Percentiles rank a stretch among this genome's conserved stretches.
Evolutionary conservation across 108 stramenopile genomes (phyloP).

Genomic region (Epipyxis sp.): DNA sequence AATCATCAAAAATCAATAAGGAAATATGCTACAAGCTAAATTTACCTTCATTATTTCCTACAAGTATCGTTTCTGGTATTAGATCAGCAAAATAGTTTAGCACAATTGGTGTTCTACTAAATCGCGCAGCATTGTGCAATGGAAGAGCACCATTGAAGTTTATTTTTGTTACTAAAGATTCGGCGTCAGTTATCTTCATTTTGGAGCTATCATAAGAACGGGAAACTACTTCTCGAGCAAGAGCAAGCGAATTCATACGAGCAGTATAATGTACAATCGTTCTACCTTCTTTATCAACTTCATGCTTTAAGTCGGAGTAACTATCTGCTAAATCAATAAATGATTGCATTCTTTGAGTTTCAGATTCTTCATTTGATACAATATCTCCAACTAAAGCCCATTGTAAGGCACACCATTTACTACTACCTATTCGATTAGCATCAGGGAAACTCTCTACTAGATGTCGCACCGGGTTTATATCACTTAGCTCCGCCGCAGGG

Average conservation of each 20-base stretch:
- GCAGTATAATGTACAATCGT: conserved; percentile 4
- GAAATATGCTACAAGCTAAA: no score
- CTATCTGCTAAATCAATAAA: neutral
- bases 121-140: conserved; percentile 1
- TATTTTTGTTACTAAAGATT: neutral
- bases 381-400: conserved; percentile 11
- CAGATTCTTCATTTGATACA: neutral
- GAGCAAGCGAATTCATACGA: neutral
- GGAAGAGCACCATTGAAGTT: conserved; percentile 19
- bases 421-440: neutral
- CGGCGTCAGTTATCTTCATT: neutral
- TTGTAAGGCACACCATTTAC: neutral
- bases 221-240: no score
- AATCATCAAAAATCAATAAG: no score
- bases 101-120: no score
- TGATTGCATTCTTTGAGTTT: neutral
- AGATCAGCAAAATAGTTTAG: no score
- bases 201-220: neutral
- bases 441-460: neutral
- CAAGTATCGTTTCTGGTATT: no score
- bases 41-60: no score
- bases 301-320: neutral
- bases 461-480: neutral
- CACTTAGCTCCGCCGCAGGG: neutral
- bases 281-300: conserved; percentile 5